phyloP scores from a whole-genome alignment of 306 rosid species.

The Mucuna pruriens region DNA sequence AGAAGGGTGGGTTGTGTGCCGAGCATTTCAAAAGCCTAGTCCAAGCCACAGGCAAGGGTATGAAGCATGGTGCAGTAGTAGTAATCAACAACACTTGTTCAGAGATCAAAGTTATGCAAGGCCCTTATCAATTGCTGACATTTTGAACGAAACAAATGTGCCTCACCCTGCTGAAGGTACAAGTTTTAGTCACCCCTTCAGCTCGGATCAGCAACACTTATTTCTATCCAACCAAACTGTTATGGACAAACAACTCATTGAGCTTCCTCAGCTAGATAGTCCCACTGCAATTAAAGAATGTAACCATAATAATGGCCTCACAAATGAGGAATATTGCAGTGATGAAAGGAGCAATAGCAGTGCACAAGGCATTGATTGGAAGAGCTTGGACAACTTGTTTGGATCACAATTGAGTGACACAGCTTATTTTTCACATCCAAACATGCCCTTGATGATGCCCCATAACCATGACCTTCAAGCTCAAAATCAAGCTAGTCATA shows the following conservation, averaged over 20 bases:
- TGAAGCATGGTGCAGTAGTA: conserved; percentile 60
- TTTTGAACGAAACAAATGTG: conserved; percentile 29
- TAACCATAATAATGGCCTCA: conserved; percentile 25
- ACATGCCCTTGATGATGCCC: conserved; percentile 45
- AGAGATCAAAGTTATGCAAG: conserved; percentile 54
- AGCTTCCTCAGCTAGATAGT: conserved; percentile 69
- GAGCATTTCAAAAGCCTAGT: conserved; percentile 81
- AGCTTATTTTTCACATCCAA: conserved; percentile 44
- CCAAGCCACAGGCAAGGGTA: conserved; percentile 74
- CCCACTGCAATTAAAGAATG: conserved; percentile 56
- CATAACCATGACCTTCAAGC: conserved; percentile 43
- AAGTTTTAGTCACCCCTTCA: conserved; percentile 44
- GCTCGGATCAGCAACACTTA: conserved; percentile 41
- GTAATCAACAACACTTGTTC: conserved; percentile 44
- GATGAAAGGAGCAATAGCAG: conserved; percentile 45
- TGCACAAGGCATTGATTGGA: conserved; percentile 62
- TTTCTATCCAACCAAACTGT: conserved; percentile 34
- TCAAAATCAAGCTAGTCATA: conserved; percentile 46
- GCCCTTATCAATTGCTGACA: conserved; percentile 54
- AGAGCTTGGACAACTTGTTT: conserved; percentile 63
- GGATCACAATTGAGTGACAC: conserved; percentile 45
- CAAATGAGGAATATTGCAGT: conserved; percentile 46
- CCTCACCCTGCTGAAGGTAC: conserved; percentile 46
- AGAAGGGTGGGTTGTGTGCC: conserved; percentile 98
- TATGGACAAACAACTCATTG: conserved; percentile 52